Evolutionary conservation across 208 protist species (phyloP).

Genomic region (Lotmaria passim): DNA sequence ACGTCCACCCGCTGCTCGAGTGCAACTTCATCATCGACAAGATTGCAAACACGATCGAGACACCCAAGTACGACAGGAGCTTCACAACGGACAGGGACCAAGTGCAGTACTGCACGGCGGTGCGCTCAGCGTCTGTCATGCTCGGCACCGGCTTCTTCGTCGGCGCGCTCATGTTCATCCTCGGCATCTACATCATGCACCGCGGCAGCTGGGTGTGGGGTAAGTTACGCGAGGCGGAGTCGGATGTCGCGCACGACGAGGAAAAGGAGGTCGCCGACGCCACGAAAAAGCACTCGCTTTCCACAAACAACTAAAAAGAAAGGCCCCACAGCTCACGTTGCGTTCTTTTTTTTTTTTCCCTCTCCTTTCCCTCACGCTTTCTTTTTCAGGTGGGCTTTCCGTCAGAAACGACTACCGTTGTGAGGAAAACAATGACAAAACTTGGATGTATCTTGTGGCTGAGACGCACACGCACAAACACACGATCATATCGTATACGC

Average conservation of each 20-base stretch:
- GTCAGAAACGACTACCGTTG: too few relatives aligned
- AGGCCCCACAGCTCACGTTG: neutral
- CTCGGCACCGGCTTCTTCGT: conserved; percentile 76
- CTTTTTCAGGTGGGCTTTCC: too few relatives aligned
- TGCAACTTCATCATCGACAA: conserved; percentile 86
- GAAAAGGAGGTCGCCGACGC: neutral
- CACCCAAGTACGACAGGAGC: conserved; percentile 25
- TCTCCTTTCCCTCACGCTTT: neutral
- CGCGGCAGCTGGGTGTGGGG: conserved; percentile 66
- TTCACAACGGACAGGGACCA: conserved; percentile 8
- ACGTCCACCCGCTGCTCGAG: conserved; percentile 63
- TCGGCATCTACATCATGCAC: conserved; percentile 75
- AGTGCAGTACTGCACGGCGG: conserved; percentile 44
- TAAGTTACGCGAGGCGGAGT: conserved; percentile 3
- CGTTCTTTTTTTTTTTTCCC: neutral
- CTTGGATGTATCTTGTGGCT: too few relatives aligned
- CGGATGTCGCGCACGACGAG: neutral
- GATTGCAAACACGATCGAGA: conserved; percentile 50
- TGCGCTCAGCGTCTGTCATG: conserved; percentile 54
- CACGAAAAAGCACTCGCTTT: neutral
- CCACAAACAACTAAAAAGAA: conserved; percentile 26
- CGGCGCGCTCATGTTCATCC: conserved; percentile 72
- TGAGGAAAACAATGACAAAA: too few relatives aligned
- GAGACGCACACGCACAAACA: neutral
- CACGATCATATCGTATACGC: neutral